Conservation (phyloP, 176 grass and related monocot genomes). For the Bolboschoenus planiculmis region DNA sequence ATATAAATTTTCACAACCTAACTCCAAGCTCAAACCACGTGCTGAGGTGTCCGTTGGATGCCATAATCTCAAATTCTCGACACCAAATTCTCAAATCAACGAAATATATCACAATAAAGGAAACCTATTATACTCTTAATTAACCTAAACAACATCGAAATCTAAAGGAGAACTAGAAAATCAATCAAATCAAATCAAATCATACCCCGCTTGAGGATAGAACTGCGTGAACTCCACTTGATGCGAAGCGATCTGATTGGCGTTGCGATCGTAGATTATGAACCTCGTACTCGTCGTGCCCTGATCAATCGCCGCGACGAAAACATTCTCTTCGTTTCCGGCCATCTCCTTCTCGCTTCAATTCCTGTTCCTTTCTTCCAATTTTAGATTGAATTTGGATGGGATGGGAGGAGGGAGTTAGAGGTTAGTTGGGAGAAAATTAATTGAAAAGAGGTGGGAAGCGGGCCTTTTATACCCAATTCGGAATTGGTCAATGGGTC, state of each 20-base stretch:
- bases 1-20: background rate
- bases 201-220: conserved; percentile 86
- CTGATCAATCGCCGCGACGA: conserved; percentile 83
- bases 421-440: background rate
- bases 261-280: conserved; percentile 77
- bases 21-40: background rate
- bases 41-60: background rate
- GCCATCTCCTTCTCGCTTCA: conserved; percentile 26
- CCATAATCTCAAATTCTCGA: background rate
- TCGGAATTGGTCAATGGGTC: background rate
- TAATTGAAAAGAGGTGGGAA: conserved; percentile 3
- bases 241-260: conserved; percentile 67
- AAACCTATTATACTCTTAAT: background rate
- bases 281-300: conserved; percentile 93
- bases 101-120: background rate
- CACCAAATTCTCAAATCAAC: background rate
- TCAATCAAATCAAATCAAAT: background rate
- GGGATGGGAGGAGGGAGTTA: background rate
- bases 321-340: conserved; percentile 39
- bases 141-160: background rate
- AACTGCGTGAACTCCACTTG: conserved; percentile 95
- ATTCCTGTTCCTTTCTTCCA: background rate
- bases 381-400: conserved; percentile 5
- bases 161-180: background rate
- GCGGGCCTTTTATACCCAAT: background rate